Base-by-base conservation (phyloP, 768 basidiomycete species). In the Zangia roseola region DNA sequence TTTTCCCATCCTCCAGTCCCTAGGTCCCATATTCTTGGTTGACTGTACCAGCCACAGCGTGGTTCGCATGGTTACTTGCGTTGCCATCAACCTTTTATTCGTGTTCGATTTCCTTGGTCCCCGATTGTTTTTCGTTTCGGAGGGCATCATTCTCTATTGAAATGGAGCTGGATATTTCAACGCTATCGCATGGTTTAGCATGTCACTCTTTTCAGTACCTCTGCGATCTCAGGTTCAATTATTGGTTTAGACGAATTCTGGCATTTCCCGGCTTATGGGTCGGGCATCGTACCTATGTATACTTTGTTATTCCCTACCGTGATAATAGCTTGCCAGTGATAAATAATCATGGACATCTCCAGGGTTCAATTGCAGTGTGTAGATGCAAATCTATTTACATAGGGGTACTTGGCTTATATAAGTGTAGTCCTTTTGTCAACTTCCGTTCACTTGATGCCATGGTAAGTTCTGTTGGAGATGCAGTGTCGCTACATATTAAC, bases 121-220 rank as follows among this genome's bases (percentile, higher is more conserved):
- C 45, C n/a, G 0, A 46, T 44, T 23, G 16, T 48, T 45, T 38
- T 44, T 47, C 21, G 25, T 47, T 52, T 41, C 25, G 21, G 44
- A 36, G 45, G 42, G 43, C 26, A 45, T 47, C 31, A 34, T 50
- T 52, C 53, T 50, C 53, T 56, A 52, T 45, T 33, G 24, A 43
- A 40, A 30, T 60, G 57, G 60, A 63, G 60, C 52, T 54, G 61
- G 53, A 45, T 41, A 49, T 53, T 51, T 51, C 36, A 13, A 20
- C 38, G 39, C 44, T 43, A 59, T 26, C 39, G 35, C 12, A 39
- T 49, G 12, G 43, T 26, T 38, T 28, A 47, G 54, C 55, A 40
- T 24, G 30, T 26, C 16, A 17, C 20, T 41, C 44, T 45, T 12
- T n/a, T 37, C 43, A 2, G 21, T 33, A 42, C 28, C 35, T 26